These are phyloP conservation scores for Apiospora phragmitis DNA, from an alignment of 2,329 filamentous ascomycete genomes.

Conservation along the genomic window DNA sequence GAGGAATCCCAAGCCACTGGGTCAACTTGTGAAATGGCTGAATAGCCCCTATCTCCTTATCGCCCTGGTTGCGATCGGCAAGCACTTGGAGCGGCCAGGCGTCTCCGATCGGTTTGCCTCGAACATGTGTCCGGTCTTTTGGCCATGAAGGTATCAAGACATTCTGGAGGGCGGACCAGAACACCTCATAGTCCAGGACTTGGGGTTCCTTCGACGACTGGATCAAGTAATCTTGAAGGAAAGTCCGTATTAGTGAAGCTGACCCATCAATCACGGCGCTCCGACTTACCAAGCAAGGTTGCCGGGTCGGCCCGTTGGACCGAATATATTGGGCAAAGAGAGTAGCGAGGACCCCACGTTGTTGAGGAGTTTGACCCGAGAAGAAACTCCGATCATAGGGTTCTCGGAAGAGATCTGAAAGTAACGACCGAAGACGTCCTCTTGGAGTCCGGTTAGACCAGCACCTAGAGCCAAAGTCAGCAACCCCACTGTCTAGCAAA, in stretches of 20 bases:
- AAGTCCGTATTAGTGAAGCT: constrained; percentile 11
- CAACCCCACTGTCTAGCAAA: background rate
- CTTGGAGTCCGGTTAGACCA: constrained; percentile 35
- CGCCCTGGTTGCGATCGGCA: constrained; percentile 27
- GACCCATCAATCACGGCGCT: background rate
- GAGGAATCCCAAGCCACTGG: constrained; percentile 95
- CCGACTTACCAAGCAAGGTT: constrained; percentile 44
- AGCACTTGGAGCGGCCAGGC: constrained; percentile 45
- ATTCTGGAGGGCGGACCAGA: constrained; percentile 45
- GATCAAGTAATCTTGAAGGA: constrained; percentile 40
- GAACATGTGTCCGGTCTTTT: constrained; percentile 49
- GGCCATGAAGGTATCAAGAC: constrained; percentile 52
- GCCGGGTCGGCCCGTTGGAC: constrained; percentile 43
- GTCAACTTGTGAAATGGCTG: constrained; percentile 93
- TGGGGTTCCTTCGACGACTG: constrained; percentile 26
- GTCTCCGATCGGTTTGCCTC: constrained; percentile 46
- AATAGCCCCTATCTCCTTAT: constrained; percentile 67
- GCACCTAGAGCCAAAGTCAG: constrained; percentile 14
- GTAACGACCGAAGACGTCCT: constrained; percentile 32
- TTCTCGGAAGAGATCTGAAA: constrained; percentile 48
- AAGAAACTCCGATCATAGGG: constrained; percentile 45
- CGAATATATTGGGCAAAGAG: constrained; percentile 40
- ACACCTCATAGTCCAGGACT: constrained; percentile 36
- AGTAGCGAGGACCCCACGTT: constrained; percentile 43
- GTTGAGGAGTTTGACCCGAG: constrained; percentile 42